Evolutionary conservation across 805 yeast species (phyloP), one percentile per base, ranked within the genome.

Genomic region (Scheffersomyces amazonensis): DNA sequence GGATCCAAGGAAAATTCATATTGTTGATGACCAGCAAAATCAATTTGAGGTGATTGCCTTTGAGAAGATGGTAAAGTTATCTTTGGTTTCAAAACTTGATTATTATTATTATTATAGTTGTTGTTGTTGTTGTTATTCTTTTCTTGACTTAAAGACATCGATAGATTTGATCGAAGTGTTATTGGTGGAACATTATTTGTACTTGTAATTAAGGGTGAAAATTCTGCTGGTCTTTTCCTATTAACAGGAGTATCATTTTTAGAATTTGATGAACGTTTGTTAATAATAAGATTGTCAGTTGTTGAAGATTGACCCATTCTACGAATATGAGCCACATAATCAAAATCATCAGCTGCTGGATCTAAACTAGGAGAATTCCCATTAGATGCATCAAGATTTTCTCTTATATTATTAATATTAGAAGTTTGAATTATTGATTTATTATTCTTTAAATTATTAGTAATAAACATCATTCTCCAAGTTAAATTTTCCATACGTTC

Each of bases 381-480:
- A 22, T 13, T 37, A 5, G 21, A 31, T 23, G 6, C 23, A 16
- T 13, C 16, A 21, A 10, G 25, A 16, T 17, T 22, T 10, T 12
- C 16, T 12, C 13, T 29, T 8, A 12, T 8, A 23, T 7, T 23
- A 18, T 16, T 9, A 30, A 18, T 12, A 34, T 18, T 18, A 23
- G 13, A n/a, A 21, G 3, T 18, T 5, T 32, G 23, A 30, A 21
- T 18, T 30, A 24, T 30, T 24, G 35, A n/a, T 16, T 24, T 23
- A 11, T n/a, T 16, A 16, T 35, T 34, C 9, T 28, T 25, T 5
- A 15, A n/a, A 18, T 41, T 41, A 38, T 46, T 41, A 36, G 56
- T 57, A 47, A 83, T 66, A 31, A 73, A 77, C 90, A 88, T 83
- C 78, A 88, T 74, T 42, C 96, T 66, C 96, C 96, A 88, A 8